phyloP scores from a whole-genome alignment of 192 early-diverging fungal species.

The Spinellus fusiger region DNA sequence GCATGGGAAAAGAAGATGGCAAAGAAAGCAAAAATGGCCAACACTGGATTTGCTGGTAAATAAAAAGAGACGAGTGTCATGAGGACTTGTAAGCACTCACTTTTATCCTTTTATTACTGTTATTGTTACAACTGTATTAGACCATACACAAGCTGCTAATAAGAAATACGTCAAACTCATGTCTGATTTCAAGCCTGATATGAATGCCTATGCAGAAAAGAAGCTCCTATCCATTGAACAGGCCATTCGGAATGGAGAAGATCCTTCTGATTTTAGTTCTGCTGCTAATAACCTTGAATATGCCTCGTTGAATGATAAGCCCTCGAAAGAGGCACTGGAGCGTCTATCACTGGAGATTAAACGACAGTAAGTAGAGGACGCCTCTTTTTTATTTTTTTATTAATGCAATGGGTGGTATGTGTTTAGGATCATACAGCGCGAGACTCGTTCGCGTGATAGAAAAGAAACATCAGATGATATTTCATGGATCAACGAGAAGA shows the following conservation, averaged over 20 bases:
- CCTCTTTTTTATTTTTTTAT: not conserved
- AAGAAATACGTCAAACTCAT: conserved; percentile 85
- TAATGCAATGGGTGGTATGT: conserved; percentile 12
- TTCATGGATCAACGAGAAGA: conserved; percentile 95
- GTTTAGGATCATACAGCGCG: conserved; percentile 46
- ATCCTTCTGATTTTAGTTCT: conserved; percentile 20
- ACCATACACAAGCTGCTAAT: conserved; percentile 76
- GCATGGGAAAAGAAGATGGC: conserved; percentile 78
- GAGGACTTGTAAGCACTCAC: no score
- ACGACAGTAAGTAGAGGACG: conserved; percentile 57
- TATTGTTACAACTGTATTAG: conserved; percentile 23
- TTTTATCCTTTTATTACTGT: no score
- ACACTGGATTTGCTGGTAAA: conserved; percentile 78
- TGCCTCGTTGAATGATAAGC: conserved; percentile 49
- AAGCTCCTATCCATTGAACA: conserved; percentile 41
- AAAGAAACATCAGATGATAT: conserved; percentile 83
- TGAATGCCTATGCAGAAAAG: conserved; percentile 66
- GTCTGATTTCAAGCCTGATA: conserved; percentile 77
- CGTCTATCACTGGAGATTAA: conserved; percentile 63
- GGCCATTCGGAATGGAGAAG: conserved; percentile 26
- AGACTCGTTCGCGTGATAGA: conserved; percentile 57
- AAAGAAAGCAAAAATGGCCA: conserved; percentile 54
- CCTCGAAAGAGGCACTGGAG: conserved; percentile 60
- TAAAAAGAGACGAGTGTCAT: not conserved
- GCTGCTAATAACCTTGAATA: conserved; percentile 69